Evolutionary conservation across 208 protist species (phyloP), one percentile per base, ranked within the genome.

Genomic region (Trypanosoma vivax): DNA sequence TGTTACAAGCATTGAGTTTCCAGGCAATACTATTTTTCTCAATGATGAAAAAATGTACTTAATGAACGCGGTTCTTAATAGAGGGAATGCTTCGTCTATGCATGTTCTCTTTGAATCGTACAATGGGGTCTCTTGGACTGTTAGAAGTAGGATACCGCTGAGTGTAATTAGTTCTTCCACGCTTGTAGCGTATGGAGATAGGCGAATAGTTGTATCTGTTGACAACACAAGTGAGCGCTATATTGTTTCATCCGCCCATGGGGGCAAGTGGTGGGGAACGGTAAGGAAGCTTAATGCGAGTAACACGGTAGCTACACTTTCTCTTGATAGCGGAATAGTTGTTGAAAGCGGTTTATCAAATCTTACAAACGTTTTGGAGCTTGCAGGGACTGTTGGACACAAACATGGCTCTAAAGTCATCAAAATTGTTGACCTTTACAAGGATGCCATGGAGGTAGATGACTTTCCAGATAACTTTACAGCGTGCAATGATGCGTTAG

Each of bases 101-200:
- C 62, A 61, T 43, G 43, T 54, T 13, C 35, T 69, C 23, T 69
- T 69, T 54, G 2, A 30, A 6, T 83, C 76, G 31, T 41, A 65
- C 14, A 65, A 79, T 57, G 76, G 76, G 0, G 48, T 66, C 47
- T 24, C 51, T 41, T 83, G 66, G 66, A 65, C 61, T 6, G 50
- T 48, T 42, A 47, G 39, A 23, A 59, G 48, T 21, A 48, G 38
- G 24, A 59, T 73, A 41, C 66, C 66, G 2, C 39, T 73, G 21
- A 42, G 61, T n/a, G 28, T 51, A 19, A 19, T n/a, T 1, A 46
- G 60, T 25, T 49, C 21, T 25, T 35, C 50, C 39, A 21, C 16
- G 35, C 25, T 66, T 39, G 39, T 41, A 24, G 28, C 16, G 24
- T 6, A 37, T 23, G 60, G 51, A 24, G 1, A 21, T 23, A 11